phyloP scores from a whole-genome alignment of 148 eudicot genomes.

The Bassia scoparia region DNA sequence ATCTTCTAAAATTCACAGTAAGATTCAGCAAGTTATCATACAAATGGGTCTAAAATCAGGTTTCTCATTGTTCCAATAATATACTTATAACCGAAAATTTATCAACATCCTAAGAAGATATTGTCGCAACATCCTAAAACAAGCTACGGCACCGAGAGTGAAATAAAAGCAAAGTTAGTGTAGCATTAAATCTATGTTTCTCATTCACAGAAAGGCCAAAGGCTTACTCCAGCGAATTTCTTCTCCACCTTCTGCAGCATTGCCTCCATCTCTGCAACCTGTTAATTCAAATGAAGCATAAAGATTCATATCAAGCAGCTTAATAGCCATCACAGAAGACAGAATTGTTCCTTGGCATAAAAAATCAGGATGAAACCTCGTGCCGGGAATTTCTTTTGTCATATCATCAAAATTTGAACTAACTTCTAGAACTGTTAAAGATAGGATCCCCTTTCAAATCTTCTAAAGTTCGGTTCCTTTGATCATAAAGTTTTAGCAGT shows the following conservation, averaged over 20 bases:
- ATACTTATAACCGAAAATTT: neutral
- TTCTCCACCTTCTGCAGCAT: slow-evolving; percentile 68
- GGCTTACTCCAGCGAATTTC: slow-evolving; percentile 64
- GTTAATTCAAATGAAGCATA: slow-evolving; percentile 12
- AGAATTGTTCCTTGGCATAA: neutral
- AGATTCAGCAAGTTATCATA: neutral
- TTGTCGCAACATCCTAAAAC: neutral
- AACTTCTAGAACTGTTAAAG: slow-evolving; percentile 66
- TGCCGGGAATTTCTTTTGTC: slow-evolving; percentile 90
- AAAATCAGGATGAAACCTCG: slow-evolving; percentile 50
- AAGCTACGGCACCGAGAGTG: neutral
- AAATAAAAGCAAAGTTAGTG: neutral
- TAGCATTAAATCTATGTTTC: slow-evolving; percentile 16
- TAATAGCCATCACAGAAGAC: neutral
- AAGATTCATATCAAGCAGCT: slow-evolving; percentile 11
- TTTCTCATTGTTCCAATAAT: neutral
- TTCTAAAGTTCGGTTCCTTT: slow-evolving; percentile 74
- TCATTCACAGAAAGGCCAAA: slow-evolving; percentile 12
- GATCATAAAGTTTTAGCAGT: slow-evolving; percentile 95
- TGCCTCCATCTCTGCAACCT: slow-evolving; percentile 87
- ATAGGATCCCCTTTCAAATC: slow-evolving; percentile 72
- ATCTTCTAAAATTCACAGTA: neutral
- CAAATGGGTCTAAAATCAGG: too few species aligned
- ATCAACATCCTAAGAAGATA: neutral
- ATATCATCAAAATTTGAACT: slow-evolving; percentile 92